Evolutionary conservation across 1,284 basidiomycete genomes (phyloP), one percentile per base, ranked within the genome.

Genomic region (Wallemia mellicola): DNA sequence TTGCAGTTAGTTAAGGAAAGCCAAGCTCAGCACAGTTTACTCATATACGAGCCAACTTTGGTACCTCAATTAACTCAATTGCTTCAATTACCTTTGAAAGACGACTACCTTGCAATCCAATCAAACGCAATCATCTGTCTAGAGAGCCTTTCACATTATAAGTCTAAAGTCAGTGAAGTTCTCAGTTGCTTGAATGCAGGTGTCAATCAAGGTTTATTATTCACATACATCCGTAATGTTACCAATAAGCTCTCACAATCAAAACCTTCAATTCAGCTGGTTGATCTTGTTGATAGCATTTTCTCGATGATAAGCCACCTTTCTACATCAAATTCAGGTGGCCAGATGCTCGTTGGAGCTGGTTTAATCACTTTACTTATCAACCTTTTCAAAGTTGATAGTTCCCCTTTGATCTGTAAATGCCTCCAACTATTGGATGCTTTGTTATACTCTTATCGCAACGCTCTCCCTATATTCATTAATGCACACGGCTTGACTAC

Each of bases 261-360:
- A 48, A 27, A 59, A 2, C 38, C 58, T 11, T 62, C 55, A 24
- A 38, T 58, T 11, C 58, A 60, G n/a, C 38, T 48, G 5, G 38
- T 48, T 63, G 79, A 86, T 1, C 83, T 89, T 63, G 77, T 89
- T 33, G 91, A 95, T 60, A 80, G 86, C 0, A 72, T 95, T 24
- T 73, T 96, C 63, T 80, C 81, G 25, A 85, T 98, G 66, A 76
- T 98, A 48, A 86, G 83, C 1, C 87, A 81, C 71, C 78, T 98
- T 63, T 81, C 86, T 15, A 82, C 83, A 22, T 82, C 87, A 65
- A 76, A 83, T 1, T 77, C 80, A 1, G 86, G 87, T 28, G 86
- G 85, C 28, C 86, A 83, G 66, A 86, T 94, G 82, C 80, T 96
- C 54, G 84, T 96, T 61, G 85, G 87, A n/a, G 91, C 94, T n/a